A percentile compares a stretch with the other conserved stretches of the same genome.
These are phyloP conservation scores for Suillus luteus DNA, from an alignment of 768 basidiomycete genomes.

Conservation along the genomic window DNA sequence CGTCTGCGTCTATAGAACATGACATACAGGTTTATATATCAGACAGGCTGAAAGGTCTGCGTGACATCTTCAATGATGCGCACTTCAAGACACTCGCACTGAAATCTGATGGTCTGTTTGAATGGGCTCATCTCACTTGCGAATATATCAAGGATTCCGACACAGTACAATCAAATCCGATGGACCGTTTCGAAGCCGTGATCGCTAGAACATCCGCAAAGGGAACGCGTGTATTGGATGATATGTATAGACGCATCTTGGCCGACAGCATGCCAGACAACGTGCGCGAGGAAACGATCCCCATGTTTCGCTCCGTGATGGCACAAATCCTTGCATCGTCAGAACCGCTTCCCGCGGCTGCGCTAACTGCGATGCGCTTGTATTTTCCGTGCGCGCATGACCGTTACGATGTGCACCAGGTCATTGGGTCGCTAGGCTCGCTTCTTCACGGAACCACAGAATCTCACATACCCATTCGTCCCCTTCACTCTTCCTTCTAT, in stretches of 20 bases:
- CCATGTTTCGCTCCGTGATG: too few species aligned
- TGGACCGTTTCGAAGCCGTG: constrained; percentile 4
- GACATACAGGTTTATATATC: constrained; percentile 11
- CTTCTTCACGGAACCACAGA: too few species aligned
- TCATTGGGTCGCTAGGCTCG: too few species aligned
- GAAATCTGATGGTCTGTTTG: constrained; percentile 12
- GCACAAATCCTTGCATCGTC: too few species aligned
- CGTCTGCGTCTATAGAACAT: background rate
- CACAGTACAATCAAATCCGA: background rate
- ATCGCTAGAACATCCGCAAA: background rate
- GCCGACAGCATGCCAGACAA: background rate
- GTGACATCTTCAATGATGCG: background rate
- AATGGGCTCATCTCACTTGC: constrained; percentile 14
- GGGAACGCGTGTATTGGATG: constrained; percentile 5
- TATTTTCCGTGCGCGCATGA: too few species aligned
- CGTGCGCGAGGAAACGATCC: background rate
- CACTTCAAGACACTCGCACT: background rate
- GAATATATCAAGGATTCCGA: constrained; percentile 9
- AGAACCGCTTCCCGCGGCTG: too few species aligned
- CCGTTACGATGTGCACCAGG: too few species aligned
- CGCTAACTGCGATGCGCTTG: too few species aligned
- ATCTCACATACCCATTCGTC: constrained; percentile 8
- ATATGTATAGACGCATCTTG: constrained; percentile 3
- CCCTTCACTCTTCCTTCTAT: constrained; percentile 29
- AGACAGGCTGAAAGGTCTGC: background rate